These are phyloP conservation scores for Lachancea kluyveri DNA, from an alignment of 805 yeast species.

Conservation along the genomic window DNA sequence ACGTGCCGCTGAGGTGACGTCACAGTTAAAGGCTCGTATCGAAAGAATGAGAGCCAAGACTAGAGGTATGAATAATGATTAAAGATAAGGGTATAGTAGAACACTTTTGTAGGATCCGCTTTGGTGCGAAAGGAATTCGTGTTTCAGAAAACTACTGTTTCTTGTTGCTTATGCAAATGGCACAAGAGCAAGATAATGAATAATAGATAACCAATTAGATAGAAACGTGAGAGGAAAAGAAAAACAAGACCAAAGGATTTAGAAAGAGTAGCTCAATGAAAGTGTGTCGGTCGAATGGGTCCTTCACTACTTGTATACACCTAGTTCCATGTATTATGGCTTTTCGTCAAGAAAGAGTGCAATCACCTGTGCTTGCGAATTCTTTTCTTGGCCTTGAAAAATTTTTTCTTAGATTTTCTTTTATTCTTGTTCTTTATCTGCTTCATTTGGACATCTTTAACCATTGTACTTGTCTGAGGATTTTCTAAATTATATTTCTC, in stretches of 20 bases:
- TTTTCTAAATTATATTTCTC: slow-evolving; percentile 4
- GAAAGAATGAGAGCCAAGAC: slow-evolving; percentile 78
- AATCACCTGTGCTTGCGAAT: slow-evolving; percentile 2
- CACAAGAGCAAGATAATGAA: no score
- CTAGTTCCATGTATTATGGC: no score
- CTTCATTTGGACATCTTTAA: slow-evolving; percentile 2
- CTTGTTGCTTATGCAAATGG: no score
- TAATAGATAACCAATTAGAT: slow-evolving; percentile 2
- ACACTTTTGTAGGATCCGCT: background rate
- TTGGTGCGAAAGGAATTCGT: background rate
- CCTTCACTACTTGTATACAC: no score
- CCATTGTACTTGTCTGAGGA: slow-evolving; percentile 3
- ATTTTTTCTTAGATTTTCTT: slow-evolving; percentile 1
- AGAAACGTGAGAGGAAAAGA: no score
- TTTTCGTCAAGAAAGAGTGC: no score
- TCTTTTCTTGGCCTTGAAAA: no score
- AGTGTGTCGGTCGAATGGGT: no score
- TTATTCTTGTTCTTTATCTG: slow-evolving; percentile 2
- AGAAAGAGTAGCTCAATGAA: no score
- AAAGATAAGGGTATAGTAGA: background rate
- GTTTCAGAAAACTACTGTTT: background rate
- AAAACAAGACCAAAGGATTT: no score
- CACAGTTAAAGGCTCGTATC: slow-evolving; percentile 77
- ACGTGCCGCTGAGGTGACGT: slow-evolving; percentile 85
- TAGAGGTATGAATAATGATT: slow-evolving; percentile 15